A percentile compares a stretch with the other conserved stretches of the same genome.
These are phyloP conservation scores for Boletellus emodensis DNA, from an alignment of 768 basidiomycete species.

Conservation along the genomic window DNA sequence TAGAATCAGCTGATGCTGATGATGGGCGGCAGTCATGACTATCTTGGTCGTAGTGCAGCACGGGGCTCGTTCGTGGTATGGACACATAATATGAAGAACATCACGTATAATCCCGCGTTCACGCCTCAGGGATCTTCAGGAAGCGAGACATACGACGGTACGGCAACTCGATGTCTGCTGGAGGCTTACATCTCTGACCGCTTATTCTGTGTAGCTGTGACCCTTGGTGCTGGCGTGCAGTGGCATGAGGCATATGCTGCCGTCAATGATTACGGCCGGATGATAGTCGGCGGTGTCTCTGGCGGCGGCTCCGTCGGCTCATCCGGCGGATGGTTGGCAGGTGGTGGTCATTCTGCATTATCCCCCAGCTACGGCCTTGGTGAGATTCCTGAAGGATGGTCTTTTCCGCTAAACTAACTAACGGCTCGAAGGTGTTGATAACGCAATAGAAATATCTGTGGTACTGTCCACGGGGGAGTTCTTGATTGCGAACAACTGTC, in stretches of 20 bases:
- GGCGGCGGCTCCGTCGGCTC: conserved; percentile 42
- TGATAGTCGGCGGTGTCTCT: conserved; percentile 45
- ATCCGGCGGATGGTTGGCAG: conserved; percentile 48
- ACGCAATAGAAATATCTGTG: conserved; percentile 43
- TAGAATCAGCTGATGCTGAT: neutral
- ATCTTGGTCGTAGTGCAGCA: conserved; percentile 39
- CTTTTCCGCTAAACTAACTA: neutral
- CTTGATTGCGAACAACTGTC: conserved; percentile 36
- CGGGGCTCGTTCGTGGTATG: conserved; percentile 39
- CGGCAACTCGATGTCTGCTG: neutral
- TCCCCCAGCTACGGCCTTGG: conserved; percentile 43
- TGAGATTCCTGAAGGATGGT: conserved; percentile 8
- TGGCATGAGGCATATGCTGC: conserved; percentile 44
- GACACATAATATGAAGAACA: conserved; percentile 42
- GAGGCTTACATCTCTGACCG: neutral
- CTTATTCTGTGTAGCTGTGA: conserved; percentile 26
- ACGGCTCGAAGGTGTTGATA: conserved; percentile 40
- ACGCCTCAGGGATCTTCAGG: conserved; percentile 30
- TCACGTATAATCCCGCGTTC: conserved; percentile 31
- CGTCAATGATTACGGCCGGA: conserved; percentile 35
- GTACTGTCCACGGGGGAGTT: conserved; percentile 42
- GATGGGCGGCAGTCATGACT: conserved; percentile 32
- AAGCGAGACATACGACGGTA: conserved; percentile 22
- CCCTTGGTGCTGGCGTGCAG: conserved; percentile 43
- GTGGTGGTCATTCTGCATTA: conserved; percentile 45